phyloP scores from a whole-genome alignment of 2,329 filamentous ascomycete species.

The Ascochyta pisi region DNA sequence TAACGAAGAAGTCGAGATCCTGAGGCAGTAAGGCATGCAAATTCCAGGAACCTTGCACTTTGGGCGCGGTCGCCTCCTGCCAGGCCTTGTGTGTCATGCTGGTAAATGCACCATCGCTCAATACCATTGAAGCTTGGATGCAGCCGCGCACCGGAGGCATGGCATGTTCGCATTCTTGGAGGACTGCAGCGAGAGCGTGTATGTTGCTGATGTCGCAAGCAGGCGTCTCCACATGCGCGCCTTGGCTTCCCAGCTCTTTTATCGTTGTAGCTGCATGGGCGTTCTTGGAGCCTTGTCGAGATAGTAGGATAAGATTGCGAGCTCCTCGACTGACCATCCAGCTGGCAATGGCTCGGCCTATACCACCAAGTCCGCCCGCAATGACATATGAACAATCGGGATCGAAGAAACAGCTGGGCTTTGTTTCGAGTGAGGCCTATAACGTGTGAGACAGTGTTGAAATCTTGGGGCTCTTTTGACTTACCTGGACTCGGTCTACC shows the following conservation, averaged over 20 bases:
- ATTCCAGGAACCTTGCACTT: slow-evolving; percentile 45
- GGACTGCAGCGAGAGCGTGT: neutral
- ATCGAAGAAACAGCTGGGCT: too few species aligned
- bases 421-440: too few species aligned
- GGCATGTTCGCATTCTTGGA: neutral
- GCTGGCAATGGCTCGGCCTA: too few species aligned
- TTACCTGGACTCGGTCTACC: too few species aligned
- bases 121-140: slow-evolving; percentile 27
- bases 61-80: slow-evolving; percentile 23
- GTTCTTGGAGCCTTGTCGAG: too few species aligned
- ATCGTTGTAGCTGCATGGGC: slow-evolving; percentile 16
- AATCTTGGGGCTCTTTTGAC: too few species aligned
- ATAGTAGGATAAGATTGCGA: too few species aligned
- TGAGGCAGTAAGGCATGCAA: slow-evolving; percentile 22
- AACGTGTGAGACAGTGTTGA: too few species aligned
- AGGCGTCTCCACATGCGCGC: slow-evolving; percentile 1
- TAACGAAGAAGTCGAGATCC: slow-evolving; percentile 32
- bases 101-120: slow-evolving; percentile 21
- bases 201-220: slow-evolving; percentile 18
- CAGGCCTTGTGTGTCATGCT: slow-evolving; percentile 25
- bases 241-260: slow-evolving; percentile 7
- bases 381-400: too few species aligned
- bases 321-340: too few species aligned
- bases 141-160: slow-evolving; percentile 15
- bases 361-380: too few species aligned